These are phyloP conservation scores for Aspergillus candidus DNA, from an alignment of 2,329 filamentous ascomycete genomes.

Conservation along the genomic window DNA sequence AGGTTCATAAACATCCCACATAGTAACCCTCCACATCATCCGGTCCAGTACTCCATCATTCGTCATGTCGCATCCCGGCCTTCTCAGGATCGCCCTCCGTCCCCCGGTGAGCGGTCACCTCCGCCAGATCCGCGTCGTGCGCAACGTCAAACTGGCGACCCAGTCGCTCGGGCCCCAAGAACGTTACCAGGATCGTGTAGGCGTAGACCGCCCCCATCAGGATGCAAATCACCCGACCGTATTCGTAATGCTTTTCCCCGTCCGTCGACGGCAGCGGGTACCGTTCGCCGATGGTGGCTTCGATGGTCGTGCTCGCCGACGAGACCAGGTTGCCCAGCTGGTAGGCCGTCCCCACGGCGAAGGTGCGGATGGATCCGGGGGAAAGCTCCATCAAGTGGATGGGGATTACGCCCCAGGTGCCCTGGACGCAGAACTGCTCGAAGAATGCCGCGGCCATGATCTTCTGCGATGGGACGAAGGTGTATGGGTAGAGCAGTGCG, in stretches of 20 bases:
- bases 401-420: slow-evolving; percentile 69
- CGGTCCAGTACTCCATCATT: no score
- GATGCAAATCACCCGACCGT: slow-evolving; percentile 80
- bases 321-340: slow-evolving; percentile 59
- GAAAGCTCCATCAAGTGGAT: slow-evolving; percentile 62
- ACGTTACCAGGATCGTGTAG: slow-evolving; percentile 50
- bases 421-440: slow-evolving; percentile 72
- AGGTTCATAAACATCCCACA: no score
- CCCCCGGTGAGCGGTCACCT: slow-evolving; percentile 34
- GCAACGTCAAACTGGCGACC: slow-evolving; percentile 44
- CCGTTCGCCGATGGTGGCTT: slow-evolving; percentile 65
- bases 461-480: slow-evolving; percentile 55
- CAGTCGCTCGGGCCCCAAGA: slow-evolving; percentile 45
- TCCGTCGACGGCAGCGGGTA: slow-evolving; percentile 62
- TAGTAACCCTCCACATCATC: no score
- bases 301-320: slow-evolving; percentile 64
- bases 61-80: background rate
- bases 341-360: slow-evolving; percentile 58
- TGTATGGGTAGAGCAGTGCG: slow-evolving; percentile 77
- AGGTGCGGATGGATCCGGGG: slow-evolving; percentile 55
- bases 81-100: slow-evolving; percentile 27
- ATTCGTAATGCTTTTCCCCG: slow-evolving; percentile 55
- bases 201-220: slow-evolving; percentile 81
- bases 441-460: slow-evolving; percentile 80
- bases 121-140: slow-evolving; percentile 43